These are phyloP conservation scores for Phlebiopsis gigantea DNA, from an alignment of 768 basidiomycete genomes.

Conservation along the genomic window DNA sequence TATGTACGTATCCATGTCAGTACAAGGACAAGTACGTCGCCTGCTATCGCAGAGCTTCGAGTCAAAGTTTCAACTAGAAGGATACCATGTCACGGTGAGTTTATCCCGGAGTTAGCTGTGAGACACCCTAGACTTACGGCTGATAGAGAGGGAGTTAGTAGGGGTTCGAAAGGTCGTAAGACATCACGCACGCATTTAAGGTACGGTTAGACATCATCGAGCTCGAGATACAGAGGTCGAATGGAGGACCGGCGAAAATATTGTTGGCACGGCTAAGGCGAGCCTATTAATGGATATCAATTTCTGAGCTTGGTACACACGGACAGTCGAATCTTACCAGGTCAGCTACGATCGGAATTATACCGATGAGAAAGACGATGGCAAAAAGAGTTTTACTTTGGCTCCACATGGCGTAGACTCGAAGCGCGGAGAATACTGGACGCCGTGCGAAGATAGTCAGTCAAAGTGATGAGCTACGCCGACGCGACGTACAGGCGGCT, in stretches of 20 bases:
- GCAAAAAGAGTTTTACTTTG: background rate
- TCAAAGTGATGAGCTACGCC: background rate
- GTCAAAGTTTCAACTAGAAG: background rate
- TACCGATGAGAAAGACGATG: background rate
- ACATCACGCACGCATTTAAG: background rate
- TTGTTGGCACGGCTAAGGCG: background rate
- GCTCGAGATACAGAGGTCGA: background rate
- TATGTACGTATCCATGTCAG: background rate
- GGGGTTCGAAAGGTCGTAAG: background rate
- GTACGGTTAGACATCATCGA: background rate
- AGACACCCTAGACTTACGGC: background rate
- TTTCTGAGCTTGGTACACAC: too few species aligned
- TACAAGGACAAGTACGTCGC: background rate
- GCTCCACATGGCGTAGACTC: background rate
- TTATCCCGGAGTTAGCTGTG: too few species aligned
- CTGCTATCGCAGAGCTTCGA: background rate
- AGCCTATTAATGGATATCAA: too few species aligned
- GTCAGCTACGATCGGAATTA: background rate
- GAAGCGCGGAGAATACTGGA: background rate
- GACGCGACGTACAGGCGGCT: background rate
- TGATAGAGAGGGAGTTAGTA: background rate
- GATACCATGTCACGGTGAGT: background rate
- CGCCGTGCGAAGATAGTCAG: background rate
- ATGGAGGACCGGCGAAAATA: background rate
- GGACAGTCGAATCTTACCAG: background rate